These are phyloP conservation scores for Arachis monticola DNA, from an alignment of 331 rosid species.

Conservation along the genomic window DNA sequence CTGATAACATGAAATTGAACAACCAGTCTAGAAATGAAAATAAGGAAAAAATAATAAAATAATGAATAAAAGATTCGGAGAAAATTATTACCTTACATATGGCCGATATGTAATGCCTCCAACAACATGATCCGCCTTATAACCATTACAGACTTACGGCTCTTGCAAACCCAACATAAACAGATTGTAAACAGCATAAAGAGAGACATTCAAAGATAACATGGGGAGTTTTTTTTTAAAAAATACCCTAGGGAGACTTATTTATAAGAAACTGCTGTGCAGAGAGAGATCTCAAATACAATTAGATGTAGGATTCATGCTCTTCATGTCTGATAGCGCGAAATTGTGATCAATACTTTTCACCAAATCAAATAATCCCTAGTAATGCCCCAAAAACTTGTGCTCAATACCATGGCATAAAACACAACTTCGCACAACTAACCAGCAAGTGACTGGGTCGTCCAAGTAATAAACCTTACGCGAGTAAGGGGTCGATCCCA, in stretches of 20 bases:
- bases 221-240: background rate
- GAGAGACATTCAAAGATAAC: conserved; percentile 29
- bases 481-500: too few relatives aligned
- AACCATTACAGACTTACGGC: conserved; percentile 95
- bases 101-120: conserved; percentile 99
- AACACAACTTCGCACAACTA: too few relatives aligned
- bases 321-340: background rate
- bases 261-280: conserved; percentile 5
- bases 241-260: too few relatives aligned
- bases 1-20: conserved; percentile 7
- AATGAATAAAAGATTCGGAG: conserved; percentile 6
- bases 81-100: conserved; percentile 63
- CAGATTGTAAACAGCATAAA: conserved; percentile 1
- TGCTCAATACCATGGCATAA: too few relatives aligned
- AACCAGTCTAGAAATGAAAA: conserved; percentile 1
- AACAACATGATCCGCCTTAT: conserved; percentile 82
- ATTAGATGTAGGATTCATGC: background rate
- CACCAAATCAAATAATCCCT: too few relatives aligned
- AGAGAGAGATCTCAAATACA: conserved; percentile 6
- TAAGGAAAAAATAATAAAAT: background rate
- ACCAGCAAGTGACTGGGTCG: too few relatives aligned
- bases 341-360: too few relatives aligned
- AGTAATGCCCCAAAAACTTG: too few relatives aligned
- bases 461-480: too few relatives aligned
- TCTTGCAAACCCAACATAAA: conserved; percentile 58